A percentile compares a stretch with the other conserved stretches of the same genome.
These are phyloP conservation scores for Mycena galericulata DNA, from an alignment of 768 basidiomycete genomes.

Conservation along the genomic window DNA sequence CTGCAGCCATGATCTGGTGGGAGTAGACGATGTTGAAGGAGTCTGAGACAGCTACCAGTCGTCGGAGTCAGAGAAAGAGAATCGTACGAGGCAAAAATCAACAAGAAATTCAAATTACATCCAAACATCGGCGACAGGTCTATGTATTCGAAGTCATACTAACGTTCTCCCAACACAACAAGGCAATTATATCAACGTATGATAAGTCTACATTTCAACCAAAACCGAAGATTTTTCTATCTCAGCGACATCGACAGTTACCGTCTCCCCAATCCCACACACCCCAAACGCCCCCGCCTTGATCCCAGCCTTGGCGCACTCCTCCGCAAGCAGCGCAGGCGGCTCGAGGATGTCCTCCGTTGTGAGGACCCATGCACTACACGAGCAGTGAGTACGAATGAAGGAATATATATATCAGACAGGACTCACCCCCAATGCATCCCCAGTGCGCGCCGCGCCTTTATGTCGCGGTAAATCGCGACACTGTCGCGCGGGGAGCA, in stretches of 20 bases:
- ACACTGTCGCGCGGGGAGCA: conserved; percentile 78
- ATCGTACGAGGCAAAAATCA: no score
- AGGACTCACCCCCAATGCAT: conserved; percentile 77
- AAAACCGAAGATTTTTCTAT: no score
- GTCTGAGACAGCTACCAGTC: no score
- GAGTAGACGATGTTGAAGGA: no score
- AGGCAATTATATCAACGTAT: no score
- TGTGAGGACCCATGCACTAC: conserved; percentile 66
- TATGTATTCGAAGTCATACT: no score
- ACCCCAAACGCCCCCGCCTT: conserved; percentile 65
- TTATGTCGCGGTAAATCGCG: conserved; percentile 71
- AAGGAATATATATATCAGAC: neutral
- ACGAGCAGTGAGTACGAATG: neutral
- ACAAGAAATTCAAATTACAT: no score
- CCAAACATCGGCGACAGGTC: no score
- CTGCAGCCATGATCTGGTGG: no score
- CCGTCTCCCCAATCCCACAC: conserved; percentile 73
- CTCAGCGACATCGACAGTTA: conserved; percentile 35
- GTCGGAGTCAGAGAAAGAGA: no score
- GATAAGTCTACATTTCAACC: no score
- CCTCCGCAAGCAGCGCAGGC: conserved; percentile 63
- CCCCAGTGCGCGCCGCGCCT: conserved; percentile 68
- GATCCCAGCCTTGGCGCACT: conserved; percentile 64
- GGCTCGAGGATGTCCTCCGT: conserved; percentile 71
- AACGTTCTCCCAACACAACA: no score